phyloP scores from a whole-genome alignment of 2,329 filamentous ascomycete species.

The Ophiostoma ips region DNA sequence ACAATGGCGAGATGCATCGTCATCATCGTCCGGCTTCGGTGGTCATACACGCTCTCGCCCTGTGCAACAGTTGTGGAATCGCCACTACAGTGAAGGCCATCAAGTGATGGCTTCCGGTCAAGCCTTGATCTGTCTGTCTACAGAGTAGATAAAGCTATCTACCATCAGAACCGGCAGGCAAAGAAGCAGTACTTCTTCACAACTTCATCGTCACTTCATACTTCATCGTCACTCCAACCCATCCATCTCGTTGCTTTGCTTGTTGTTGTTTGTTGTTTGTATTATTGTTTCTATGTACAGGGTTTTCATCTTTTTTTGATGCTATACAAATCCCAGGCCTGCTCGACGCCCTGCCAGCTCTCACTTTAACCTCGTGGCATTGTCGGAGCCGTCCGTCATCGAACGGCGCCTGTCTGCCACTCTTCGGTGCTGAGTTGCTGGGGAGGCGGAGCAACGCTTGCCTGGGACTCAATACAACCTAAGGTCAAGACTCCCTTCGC shows the following conservation, averaged over 20 bases:
- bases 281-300: background rate
- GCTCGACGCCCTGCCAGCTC: slow-evolving; percentile 52
- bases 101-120: background rate
- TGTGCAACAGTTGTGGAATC: too few species aligned
- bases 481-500: background rate
- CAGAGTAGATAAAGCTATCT: background rate
- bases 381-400: slow-evolving; percentile 4
- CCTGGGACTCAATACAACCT: background rate
- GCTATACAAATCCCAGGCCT: slow-evolving; percentile 19
- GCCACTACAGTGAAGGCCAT: background rate
- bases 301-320: slow-evolving; percentile 18
- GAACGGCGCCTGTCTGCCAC: slow-evolving; percentile 26
- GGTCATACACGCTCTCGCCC: too few species aligned
- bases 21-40: background rate
- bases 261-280: slow-evolving; percentile 6
- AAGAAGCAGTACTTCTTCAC: too few species aligned
- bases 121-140: background rate
- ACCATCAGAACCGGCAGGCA: too few species aligned
- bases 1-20: background rate
- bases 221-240: too few species aligned
- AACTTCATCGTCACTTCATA: too few species aligned
- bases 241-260: background rate
- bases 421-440: slow-evolving; percentile 53
- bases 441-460: slow-evolving; percentile 39
- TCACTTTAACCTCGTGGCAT: slow-evolving; percentile 61